A percentile compares a stretch with the other conserved stretches of the same genome.
Evolutionary conservation across 2,329 filamentous ascomycete genomes (phyloP).

Genomic region (Alternaria ethzedia): DNA sequence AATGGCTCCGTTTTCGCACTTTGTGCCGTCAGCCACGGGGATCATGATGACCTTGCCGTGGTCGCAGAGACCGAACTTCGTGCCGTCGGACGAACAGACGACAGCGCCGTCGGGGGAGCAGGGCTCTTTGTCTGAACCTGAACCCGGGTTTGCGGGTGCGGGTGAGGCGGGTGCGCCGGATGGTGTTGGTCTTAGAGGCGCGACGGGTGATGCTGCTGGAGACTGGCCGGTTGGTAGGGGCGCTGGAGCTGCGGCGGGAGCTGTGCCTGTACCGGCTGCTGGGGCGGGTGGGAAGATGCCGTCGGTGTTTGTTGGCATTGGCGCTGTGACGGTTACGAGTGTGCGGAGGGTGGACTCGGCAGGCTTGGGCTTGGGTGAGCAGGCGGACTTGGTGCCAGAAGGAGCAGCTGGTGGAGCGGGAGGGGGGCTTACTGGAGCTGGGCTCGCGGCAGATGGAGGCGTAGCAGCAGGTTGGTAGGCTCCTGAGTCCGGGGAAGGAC

Average conservation of each 20-base stretch:
- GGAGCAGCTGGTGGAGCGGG: conserved; percentile 5
- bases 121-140: conserved; percentile 6
- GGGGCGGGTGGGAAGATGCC: neutral
- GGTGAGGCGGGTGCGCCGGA: conserved; percentile 1
- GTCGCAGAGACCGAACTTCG: conserved; percentile 51
- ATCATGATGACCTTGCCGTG: conserved; percentile 48
- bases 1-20: conserved; percentile 49
- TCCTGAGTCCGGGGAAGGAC: neutral
- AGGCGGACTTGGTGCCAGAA: conserved; percentile 3
- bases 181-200: neutral
- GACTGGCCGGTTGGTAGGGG: conserved; percentile 1
- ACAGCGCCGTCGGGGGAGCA: conserved; percentile 46
- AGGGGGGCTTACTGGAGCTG: conserved; percentile 3
- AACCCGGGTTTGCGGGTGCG: neutral
- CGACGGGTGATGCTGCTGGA: neutral
- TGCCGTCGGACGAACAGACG: conserved; percentile 47
- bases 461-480: neutral
- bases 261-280: neutral
- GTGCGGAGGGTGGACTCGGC: conserved; percentile 27
- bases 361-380: neutral
- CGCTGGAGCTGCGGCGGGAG: neutral
- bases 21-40: conserved; percentile 51
- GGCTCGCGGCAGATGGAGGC: neutral
- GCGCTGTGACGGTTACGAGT: conserved; percentile 34
- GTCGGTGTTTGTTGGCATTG: conserved; percentile 7